Conservation (phyloP, 768 basidiomycete genomes). For the Tulasnella sp. region DNA sequence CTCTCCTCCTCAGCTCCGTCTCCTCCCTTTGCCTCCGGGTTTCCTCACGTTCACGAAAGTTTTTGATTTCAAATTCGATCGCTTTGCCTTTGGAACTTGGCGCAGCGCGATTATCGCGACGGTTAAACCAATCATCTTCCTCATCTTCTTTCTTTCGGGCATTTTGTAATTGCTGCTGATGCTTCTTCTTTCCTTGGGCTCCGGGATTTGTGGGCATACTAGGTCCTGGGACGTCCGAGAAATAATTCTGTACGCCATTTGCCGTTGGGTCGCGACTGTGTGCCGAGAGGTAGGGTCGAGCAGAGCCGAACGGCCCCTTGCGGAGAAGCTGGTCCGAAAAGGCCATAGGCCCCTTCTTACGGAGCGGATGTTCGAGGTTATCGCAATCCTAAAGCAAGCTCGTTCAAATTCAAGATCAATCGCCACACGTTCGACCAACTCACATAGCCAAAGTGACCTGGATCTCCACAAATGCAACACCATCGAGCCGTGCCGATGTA, state of each 20-base stretch:
- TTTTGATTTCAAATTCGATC: constrained; percentile 11
- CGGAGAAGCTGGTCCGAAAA: constrained; percentile 1
- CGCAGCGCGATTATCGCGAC: neutral
- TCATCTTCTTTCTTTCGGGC: neutral
- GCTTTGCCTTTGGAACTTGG: constrained; percentile 11
- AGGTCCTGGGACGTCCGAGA: neutral
- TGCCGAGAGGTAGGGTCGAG: neutral
- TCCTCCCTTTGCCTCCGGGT: neutral
- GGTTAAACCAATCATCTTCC: constrained; percentile 1
- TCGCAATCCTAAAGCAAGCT: constrained; percentile 11
- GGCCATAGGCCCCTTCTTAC: neutral
- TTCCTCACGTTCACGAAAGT: neutral
- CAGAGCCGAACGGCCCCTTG: constrained; percentile 2
- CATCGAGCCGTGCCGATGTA: neutral
- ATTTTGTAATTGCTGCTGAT: neutral
- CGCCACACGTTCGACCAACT: neutral
- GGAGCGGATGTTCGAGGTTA: neutral
- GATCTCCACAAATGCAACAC: constrained; percentile 19
- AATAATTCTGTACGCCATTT: neutral
- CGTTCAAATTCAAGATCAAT: neutral
- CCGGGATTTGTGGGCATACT: constrained; percentile 1
- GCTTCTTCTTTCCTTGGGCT: constrained; percentile 10
- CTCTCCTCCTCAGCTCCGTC: neutral
- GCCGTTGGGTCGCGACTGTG: neutral
- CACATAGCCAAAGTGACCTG: constrained; percentile 8